Evolutionary conservation across 2,329 filamentous ascomycete species (phyloP).

Genomic region (Whalleya microplaca): DNA sequence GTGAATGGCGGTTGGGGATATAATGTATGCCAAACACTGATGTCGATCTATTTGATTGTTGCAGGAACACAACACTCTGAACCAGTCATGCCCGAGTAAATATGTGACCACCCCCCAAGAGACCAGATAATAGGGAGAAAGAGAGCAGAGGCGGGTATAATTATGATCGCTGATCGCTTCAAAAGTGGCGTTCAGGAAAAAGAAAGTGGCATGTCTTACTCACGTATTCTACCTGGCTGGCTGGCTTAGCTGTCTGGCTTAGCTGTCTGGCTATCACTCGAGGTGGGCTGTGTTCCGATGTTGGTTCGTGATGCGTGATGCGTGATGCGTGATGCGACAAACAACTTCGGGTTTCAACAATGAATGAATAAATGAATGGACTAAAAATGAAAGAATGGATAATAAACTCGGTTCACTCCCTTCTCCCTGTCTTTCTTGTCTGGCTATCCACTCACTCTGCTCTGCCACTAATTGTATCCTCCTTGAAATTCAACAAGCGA

Average conservation of each 20-base stretch:
- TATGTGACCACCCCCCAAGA: conserved; percentile 15
- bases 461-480: too few species aligned
- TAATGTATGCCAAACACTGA: too few species aligned
- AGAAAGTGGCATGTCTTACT: neutral
- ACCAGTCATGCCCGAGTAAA: conserved; percentile 3
- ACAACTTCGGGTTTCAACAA: neutral
- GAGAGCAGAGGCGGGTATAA: neutral
- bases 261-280: neutral
- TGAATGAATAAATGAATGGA: neutral
- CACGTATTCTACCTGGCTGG: neutral
- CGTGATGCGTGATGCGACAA: neutral
- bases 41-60: too few species aligned
- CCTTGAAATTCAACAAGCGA: too few species aligned
- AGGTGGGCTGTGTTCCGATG: neutral
- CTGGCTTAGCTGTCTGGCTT: neutral
- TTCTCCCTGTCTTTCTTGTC: too few species aligned
- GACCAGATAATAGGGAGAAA: conserved; percentile 4
- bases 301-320: neutral
- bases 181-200: neutral
- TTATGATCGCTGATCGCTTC: neutral
- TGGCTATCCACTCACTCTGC: too few species aligned
- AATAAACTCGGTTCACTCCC: too few species aligned
- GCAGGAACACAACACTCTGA: neutral
- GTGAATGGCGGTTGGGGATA: too few species aligned
- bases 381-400: too few species aligned